These are phyloP conservation scores for Phytophthora fragariaefolia DNA, from an alignment of 352 stramenopile species.

Conservation along the genomic window DNA sequence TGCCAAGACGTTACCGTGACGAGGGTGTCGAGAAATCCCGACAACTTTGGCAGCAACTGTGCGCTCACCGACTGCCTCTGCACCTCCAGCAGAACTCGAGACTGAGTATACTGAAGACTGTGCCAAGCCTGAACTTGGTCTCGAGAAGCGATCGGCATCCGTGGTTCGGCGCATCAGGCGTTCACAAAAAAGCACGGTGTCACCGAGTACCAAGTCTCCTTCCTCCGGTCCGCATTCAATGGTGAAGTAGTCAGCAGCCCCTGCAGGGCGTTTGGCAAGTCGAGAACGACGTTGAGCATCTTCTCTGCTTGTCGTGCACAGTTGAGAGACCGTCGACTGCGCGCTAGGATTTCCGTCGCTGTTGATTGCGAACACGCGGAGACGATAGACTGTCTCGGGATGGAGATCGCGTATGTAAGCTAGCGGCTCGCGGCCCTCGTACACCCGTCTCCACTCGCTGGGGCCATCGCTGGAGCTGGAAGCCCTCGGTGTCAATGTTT, in stretches of 20 bases:
- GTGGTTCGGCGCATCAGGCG: slow-evolving; percentile 71
- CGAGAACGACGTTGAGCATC: slow-evolving; percentile 56
- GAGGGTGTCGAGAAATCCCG: slow-evolving; percentile 50
- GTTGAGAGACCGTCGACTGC: slow-evolving; percentile 81
- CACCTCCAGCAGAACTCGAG: slow-evolving; percentile 39
- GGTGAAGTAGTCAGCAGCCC: slow-evolving; percentile 70
- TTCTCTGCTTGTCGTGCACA: slow-evolving; percentile 76
- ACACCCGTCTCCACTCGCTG: slow-evolving; percentile 74
- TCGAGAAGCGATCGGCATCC: slow-evolving; percentile 37
- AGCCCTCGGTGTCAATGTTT: slow-evolving; percentile 47
- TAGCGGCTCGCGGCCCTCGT: slow-evolving; percentile 81
- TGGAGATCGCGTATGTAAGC: slow-evolving; percentile 68
- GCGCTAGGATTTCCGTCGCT: slow-evolving; percentile 57
- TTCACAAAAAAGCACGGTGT: slow-evolving; percentile 94
- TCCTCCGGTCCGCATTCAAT: slow-evolving; percentile 70
- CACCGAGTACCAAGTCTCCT: slow-evolving; percentile 86
- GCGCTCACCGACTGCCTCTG: slow-evolving; percentile 65
- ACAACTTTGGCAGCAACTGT: slow-evolving; percentile 78
- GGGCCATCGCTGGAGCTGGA: slow-evolving; percentile 27
- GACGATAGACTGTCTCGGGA: slow-evolving; percentile 84
- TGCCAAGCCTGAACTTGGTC: slow-evolving; percentile 13
- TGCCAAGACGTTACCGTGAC: slow-evolving; percentile 57
- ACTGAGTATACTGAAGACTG: slow-evolving; percentile 60
- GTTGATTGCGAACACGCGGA: slow-evolving; percentile 88
- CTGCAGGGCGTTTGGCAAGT: slow-evolving; percentile 39